Base-by-base conservation (phyloP, 2,329 filamentous ascomycete genomes). In the Ophiostoma montium region DNA sequence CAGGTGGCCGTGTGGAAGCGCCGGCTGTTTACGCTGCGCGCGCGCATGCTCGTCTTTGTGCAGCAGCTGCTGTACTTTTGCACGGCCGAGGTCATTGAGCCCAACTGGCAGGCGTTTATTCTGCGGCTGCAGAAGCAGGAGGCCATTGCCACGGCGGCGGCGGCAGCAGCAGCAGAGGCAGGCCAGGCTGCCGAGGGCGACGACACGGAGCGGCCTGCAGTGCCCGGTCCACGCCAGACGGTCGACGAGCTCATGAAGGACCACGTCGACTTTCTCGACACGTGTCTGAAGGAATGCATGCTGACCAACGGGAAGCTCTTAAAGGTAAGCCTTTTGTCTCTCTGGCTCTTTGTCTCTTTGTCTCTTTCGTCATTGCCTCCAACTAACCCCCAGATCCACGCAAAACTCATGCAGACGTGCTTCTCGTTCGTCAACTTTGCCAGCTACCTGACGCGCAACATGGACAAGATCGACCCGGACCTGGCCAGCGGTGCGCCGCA, bases 211-310 rank as follows among this genome's bases (percentile, higher is more conserved):
- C 48, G 1, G 39, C 23, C 39, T 30, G 30, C 50, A 2, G 18
- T 48, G 12, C 35, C 46, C 5, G 36, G 49, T 10, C 61, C 66
- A 7, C 70, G 69, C 36, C 67, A 88, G 35, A 98, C 92, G 0
- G 92, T 98, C 1, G 92, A 98, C 60, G 88, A 96, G 67, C 68
- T 98, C 61, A 98, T 98, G 92, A 87, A 96, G 67, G 89, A 96
- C 61, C 92, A 98, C 66, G 89, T 98, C 52, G 92, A 96, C 66
- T 98, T 98, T 63, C 69, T 98, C 44, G 92, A 95, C 59, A 96
- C 92, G 4, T 98, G 92, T 63, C 71, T 98, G 59, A 98, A 96
- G 67, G 92, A 96, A 67, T 96, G 92, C 70, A 96, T 96, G 88
- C 74, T 98, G 55, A 98, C 92, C 18, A 95, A 98, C 64, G 87